phyloP scores from a whole-genome alignment of 805 yeast genomes.

The Candida fluviatilis region DNA sequence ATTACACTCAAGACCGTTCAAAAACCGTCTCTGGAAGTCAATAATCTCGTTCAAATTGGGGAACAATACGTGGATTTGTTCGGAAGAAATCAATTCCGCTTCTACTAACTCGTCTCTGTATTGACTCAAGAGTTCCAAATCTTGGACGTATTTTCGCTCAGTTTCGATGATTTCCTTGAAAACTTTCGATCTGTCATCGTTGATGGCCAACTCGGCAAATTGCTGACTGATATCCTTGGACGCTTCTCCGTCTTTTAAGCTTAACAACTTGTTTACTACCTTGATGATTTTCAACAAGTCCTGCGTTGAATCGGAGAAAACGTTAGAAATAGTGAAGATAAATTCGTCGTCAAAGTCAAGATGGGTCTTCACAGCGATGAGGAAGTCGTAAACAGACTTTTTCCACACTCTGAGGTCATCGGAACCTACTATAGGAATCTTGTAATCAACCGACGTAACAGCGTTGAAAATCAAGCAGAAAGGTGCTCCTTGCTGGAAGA shows the following conservation, averaged over 20 bases:
- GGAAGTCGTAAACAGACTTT: conserved; percentile 83
- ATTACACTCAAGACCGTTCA: conserved; percentile 87
- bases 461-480: conserved; percentile 80
- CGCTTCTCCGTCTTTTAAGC: conserved; percentile 16
- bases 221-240: background rate
- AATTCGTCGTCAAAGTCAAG: conserved; percentile 74
- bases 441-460: conserved; percentile 35
- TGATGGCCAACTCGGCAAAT: conserved; percentile 23
- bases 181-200: conserved; percentile 69
- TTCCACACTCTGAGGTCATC: conserved; percentile 84
- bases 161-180: conserved; percentile 82
- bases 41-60: conserved; percentile 81
- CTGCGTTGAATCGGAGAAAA: conserved; percentile 75
- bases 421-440: conserved; percentile 61
- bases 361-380: conserved; percentile 77
- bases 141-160: conserved; percentile 90
- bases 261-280: conserved; percentile 60
- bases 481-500: conserved; percentile 91
- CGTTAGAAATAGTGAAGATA: conserved; percentile 85
- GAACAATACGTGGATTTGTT: conserved; percentile 74
- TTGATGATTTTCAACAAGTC: conserved; percentile 71
- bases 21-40: conserved; percentile 87
- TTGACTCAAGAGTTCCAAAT: conserved; percentile 66
- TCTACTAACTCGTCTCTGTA: conserved; percentile 67
- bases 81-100: conserved; percentile 68